Evolutionary conservation across 2,329 filamentous ascomycete species (phyloP).

Genomic region (Cordyceps cateniannulata): DNA sequence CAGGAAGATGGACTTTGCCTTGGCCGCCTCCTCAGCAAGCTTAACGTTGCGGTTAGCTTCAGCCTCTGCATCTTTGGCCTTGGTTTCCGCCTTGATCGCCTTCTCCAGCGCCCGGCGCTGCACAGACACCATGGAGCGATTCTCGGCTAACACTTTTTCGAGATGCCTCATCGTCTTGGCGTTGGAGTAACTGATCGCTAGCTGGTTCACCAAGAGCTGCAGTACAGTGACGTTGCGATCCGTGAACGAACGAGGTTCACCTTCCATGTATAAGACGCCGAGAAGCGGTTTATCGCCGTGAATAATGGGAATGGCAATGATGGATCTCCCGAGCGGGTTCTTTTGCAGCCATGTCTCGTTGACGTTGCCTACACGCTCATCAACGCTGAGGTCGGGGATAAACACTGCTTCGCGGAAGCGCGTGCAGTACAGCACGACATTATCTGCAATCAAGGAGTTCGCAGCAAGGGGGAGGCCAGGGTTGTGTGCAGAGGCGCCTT

Average conservation of each 20-base stretch:
- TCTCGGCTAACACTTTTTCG: conserved; percentile 71
- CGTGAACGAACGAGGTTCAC: conserved; percentile 68
- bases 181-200: conserved; percentile 65
- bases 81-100: conserved; percentile 65
- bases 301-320: conserved; percentile 74
- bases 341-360: conserved; percentile 60
- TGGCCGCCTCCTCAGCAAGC: conserved; percentile 75
- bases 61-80: conserved; percentile 70
- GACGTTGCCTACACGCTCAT: conserved; percentile 74
- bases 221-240: conserved; percentile 63
- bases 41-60: conserved; percentile 74
- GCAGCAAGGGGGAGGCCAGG: conserved; percentile 58
- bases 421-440: conserved; percentile 70
- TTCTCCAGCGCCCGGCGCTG: conserved; percentile 69
- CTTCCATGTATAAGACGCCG: conserved; percentile 70
- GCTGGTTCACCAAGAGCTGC: conserved; percentile 70
- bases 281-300: conserved; percentile 65
- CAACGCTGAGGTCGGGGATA: conserved; percentile 63
- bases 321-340: conserved; percentile 64
- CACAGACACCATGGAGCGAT: conserved; percentile 69
- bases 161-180: conserved; percentile 62
- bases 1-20: conserved; percentile 75
- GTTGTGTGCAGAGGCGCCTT: conserved; percentile 59
- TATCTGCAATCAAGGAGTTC: conserved; percentile 65
- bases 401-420: conserved; percentile 72